phyloP scores from a whole-genome alignment of 192 early-diverging fungal species.

The Gigaspora rosea region DNA sequence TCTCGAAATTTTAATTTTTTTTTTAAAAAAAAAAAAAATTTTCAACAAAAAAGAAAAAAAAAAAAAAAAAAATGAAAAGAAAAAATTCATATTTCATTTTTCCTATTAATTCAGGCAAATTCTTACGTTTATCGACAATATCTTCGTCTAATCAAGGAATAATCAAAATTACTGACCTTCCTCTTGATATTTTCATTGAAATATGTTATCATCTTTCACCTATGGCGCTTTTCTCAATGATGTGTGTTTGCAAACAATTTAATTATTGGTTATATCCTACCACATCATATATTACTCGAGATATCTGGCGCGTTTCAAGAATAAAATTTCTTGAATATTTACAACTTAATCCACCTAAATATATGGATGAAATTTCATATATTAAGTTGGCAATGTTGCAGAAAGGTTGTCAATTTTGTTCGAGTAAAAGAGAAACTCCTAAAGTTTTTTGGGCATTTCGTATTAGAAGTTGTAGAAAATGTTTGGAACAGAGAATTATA shows the following conservation, averaged over 20 bases:
- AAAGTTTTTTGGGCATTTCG: slow-evolving; percentile 25
- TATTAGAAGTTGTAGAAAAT: neutral
- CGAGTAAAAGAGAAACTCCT: neutral
- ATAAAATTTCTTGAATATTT: neutral
- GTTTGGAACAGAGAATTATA: neutral
- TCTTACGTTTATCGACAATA: no score
- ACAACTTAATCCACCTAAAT: slow-evolving; percentile 2
- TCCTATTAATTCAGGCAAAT: no score
- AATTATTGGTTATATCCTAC: neutral
- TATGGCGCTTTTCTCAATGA: neutral
- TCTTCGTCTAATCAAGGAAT: no score
- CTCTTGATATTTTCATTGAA: slow-evolving; percentile 5
- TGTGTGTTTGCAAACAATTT: slow-evolving; percentile 13
- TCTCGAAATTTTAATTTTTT: no score
- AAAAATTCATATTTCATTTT: no score
- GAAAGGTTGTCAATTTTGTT: slow-evolving; percentile 21
- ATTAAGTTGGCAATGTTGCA: slow-evolving; percentile 3
- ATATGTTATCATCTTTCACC: neutral
- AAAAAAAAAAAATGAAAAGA: no score
- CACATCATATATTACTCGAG: neutral
- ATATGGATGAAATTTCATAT: slow-evolving; percentile 9
- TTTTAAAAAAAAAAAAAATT: no score
- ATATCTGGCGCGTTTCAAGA: slow-evolving; percentile 8
- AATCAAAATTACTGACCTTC: neutral
- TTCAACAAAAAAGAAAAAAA: no score